phyloP scores from a whole-genome alignment of 2,329 filamentous ascomycete genomes.

The Colletotrichum simmondsii region DNA sequence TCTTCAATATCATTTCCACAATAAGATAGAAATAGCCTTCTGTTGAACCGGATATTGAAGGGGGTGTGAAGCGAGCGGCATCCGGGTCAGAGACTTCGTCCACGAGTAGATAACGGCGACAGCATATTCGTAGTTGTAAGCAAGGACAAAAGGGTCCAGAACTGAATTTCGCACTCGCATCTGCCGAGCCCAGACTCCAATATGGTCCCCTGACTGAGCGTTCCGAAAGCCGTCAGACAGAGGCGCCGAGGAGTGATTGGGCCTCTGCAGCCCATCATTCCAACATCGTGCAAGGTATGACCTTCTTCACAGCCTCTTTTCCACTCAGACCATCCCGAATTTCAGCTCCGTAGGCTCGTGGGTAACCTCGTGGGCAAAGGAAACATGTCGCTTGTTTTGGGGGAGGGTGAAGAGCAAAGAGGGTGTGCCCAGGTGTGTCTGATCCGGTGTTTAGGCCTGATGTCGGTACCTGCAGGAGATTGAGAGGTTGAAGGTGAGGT shows the following conservation, averaged over 20 bases:
- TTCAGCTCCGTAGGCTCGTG: slow-evolving; percentile 24
- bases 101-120: neutral
- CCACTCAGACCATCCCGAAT: slow-evolving; percentile 24
- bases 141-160: neutral
- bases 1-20: neutral
- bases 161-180: slow-evolving; percentile 24
- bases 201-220: neutral
- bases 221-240: neutral
- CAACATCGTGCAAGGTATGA: neutral
- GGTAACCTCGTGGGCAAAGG: slow-evolving; percentile 12
- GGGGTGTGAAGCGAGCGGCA: neutral
- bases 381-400: neutral
- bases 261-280: slow-evolving; percentile 12
- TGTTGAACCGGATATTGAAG: slow-evolving; percentile 5
- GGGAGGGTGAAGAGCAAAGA: neutral
- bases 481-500: slow-evolving; percentile 32
- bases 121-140: neutral
- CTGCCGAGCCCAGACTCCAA: neutral
- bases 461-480: slow-evolving; percentile 33
- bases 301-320: neutral
- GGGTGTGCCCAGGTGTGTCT: slow-evolving; percentile 10
- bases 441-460: slow-evolving; percentile 34
- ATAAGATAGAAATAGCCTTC: slow-evolving; percentile 12
- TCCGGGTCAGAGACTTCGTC: neutral
- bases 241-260: slow-evolving; percentile 4